Conservation (phyloP, 345 rosid genomes). For the Atalantia buxifolia region DNA sequence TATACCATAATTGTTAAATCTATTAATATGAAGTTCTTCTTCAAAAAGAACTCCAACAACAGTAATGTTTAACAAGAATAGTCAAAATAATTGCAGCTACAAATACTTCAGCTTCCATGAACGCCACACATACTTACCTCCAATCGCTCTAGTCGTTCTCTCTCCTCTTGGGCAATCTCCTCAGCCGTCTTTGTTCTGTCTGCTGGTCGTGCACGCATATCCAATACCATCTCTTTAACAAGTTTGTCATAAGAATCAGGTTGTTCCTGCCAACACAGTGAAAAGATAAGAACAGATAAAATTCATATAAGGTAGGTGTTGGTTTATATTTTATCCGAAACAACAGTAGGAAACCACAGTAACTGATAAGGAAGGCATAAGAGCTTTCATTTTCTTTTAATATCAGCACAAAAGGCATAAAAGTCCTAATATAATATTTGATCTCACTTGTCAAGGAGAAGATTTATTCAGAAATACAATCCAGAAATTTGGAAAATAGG, state of each 20-base stretch:
- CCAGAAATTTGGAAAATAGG: not conserved
- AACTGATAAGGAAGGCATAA: not conserved
- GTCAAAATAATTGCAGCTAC: not conserved
- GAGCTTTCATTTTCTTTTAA: not conserved
- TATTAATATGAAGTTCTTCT: not conserved
- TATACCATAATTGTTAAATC: not conserved
- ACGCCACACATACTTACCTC: conserved; percentile 52
- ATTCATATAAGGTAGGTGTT: not conserved
- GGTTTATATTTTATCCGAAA: no score
- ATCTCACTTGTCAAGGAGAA: not conserved
- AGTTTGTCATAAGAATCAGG: conserved; percentile 63
- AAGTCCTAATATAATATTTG: not conserved
- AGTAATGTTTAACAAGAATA: not conserved
- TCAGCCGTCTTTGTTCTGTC: conserved; percentile 90
- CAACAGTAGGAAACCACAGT: not conserved
- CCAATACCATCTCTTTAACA: conserved; percentile 54
- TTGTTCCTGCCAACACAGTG: conserved; percentile 30
- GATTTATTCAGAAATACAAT: not conserved
- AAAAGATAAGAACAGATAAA: not conserved
- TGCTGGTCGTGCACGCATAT: conserved; percentile 75
- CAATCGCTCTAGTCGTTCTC: conserved; percentile 65
- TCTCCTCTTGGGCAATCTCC: conserved; percentile 93
- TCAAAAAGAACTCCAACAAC: not conserved
- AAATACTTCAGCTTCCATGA: not conserved
- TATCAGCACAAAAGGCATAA: not conserved